A percentile compares a stretch with the other conserved stretches of the same genome.
Conservation (phyloP, 805 yeast genomes). For the Monosporozyma siamensis region DNA sequence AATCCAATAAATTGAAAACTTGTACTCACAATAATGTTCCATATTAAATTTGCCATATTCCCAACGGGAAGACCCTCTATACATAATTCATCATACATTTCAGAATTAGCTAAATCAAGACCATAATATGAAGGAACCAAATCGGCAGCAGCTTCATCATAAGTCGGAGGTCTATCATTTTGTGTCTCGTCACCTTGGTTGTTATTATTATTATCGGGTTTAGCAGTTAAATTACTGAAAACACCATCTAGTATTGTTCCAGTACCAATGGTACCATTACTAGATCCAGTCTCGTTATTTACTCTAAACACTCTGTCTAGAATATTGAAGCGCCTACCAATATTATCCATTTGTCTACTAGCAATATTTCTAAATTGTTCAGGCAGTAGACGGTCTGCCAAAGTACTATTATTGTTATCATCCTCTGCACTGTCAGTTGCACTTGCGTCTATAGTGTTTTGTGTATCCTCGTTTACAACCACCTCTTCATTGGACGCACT, state of each 20-base stretch:
- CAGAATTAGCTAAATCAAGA: constrained; percentile 56
- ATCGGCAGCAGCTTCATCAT: constrained; percentile 92
- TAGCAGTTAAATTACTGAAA: constrained; percentile 83
- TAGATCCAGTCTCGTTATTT: constrained; percentile 9
- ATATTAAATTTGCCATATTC: constrained; percentile 71
- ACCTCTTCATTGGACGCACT: neutral
- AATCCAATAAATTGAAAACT: constrained; percentile 93
- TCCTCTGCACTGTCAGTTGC: neutral
- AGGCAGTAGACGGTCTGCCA: constrained; percentile 8
- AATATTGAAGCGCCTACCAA: constrained; percentile 34
- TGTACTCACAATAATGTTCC: constrained; percentile 85
- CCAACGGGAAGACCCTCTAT: constrained; percentile 97
- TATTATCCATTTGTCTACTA: constrained; percentile 16
- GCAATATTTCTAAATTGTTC: constrained; percentile 14
- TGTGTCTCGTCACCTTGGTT: constrained; percentile 22
- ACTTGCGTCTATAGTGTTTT: neutral
- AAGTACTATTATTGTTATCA: constrained; percentile 2
- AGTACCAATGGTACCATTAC: constrained; percentile 2
- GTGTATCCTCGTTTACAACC: neutral
- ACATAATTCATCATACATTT: constrained; percentile 70
- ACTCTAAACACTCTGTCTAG: constrained; percentile 31
- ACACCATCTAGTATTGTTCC: constrained; percentile 63
- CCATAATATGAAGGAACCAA: constrained; percentile 97
- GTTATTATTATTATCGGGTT: constrained; percentile 49
- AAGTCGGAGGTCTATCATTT: constrained; percentile 69